Evolutionary conservation across 2,329 filamentous ascomycete species (phyloP).

Genomic region (Tolypocladium ophioglossoides): DNA sequence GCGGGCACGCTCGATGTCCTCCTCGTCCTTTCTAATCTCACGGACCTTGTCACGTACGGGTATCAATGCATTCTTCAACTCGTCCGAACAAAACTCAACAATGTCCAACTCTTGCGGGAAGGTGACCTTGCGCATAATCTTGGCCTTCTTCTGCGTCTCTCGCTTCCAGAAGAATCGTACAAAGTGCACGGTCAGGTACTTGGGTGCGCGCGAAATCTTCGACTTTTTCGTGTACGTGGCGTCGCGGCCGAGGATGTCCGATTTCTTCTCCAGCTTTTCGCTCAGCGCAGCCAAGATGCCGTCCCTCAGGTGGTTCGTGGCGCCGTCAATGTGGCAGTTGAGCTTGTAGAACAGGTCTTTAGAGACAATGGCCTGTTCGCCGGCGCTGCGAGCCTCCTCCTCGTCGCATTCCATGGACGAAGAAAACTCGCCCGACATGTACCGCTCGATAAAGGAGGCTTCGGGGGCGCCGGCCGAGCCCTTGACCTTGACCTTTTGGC

Average conservation of each 20-base stretch:
- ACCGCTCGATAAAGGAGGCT: constrained; percentile 76
- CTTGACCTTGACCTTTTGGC: constrained; percentile 63
- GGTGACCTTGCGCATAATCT: constrained; percentile 98
- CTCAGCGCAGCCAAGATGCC: constrained; percentile 73
- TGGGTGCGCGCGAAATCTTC: constrained; percentile 81
- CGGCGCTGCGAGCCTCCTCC: constrained; percentile 59
- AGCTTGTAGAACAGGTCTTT: constrained; percentile 81
- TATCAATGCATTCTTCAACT: constrained; percentile 69
- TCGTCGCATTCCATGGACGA: constrained; percentile 79
- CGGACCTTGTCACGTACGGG: constrained; percentile 95
- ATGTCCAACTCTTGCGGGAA: constrained; percentile 90
- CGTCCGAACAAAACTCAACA: constrained; percentile 90
- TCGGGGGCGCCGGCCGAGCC: constrained; percentile 37
- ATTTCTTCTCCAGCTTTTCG: constrained; percentile 87
- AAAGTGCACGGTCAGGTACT: constrained; percentile 94
- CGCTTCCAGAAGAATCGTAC: constrained; percentile 98
- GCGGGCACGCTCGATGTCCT: constrained; percentile 81
- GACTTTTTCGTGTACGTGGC: constrained; percentile 83
- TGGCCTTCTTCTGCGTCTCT: constrained; percentile 94
- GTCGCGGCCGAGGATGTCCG: constrained; percentile 64
- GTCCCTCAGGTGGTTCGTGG: constrained; percentile 84
- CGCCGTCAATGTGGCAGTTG: constrained; percentile 84
- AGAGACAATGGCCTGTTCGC: constrained; percentile 57
- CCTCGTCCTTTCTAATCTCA: constrained; percentile 87
- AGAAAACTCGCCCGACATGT: constrained; percentile 74